Evolutionary conservation across 441 rosid species (phyloP), one percentile per base, ranked within the genome.

Genomic region (Hypseocharis bilobata): DNA sequence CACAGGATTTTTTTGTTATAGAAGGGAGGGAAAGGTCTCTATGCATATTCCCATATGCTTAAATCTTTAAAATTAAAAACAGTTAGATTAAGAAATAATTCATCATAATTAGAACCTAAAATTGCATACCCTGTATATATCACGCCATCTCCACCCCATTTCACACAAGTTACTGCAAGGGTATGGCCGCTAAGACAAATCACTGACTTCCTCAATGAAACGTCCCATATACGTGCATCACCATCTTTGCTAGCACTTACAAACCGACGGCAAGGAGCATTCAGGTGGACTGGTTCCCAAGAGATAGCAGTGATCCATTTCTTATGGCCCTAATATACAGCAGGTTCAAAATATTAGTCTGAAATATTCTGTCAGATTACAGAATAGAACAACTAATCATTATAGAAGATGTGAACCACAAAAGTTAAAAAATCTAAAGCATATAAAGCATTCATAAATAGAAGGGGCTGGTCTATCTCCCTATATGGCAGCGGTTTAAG

Each of bases 181-280:
- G 92, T 88, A 70, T 91, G 99, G 7, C 97, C 96, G 42, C 85
- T 85, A 26, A 94, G 92, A 83, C 83, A 79, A 49, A 94, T 88
- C 27, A 88, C 73, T 74, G 91, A 78, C 76, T 79, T 89, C 69
- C 79, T 85, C 63, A 85, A 70, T 40, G 89, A 69, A 65, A 88
- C 57, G 66, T 91, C 99, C 99, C 97, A 94, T 72, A 94, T 84
- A 63, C 96, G 88, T 16, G 99, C 99, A 86, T 91, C 96, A 13
- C 99, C 99, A 88, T 94, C 99, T 84, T 91, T 94, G 82, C 99
- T 85, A 66, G 91, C 82, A 83, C 94, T 94, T 62, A 91, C 97
- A 81, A 91, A 94, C 64, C 96, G 92, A 66, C 92, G 88, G 51
- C 91, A 85, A n/a, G 97, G 97, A 72, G 96, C 83, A 55, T 67